phyloP scores from a whole-genome alignment of 2,329 filamentous ascomycete genomes.

The Sporothrix phasma region DNA sequence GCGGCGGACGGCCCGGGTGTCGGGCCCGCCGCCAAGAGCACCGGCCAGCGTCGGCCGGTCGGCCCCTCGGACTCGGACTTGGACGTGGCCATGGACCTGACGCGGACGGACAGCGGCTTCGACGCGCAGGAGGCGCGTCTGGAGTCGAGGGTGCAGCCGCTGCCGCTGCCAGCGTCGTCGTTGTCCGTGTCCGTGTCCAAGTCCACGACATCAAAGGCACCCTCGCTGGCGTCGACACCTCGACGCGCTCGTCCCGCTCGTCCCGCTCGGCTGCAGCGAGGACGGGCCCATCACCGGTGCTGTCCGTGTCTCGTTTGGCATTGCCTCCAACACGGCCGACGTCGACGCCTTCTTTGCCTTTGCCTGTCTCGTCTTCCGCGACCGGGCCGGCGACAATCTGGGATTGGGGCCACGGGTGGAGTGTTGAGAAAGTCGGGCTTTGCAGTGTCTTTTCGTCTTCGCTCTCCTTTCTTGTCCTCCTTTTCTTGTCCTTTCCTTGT shows the following conservation, averaged over 20 bases:
- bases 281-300: constrained; percentile 24
- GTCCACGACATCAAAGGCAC: not conserved
- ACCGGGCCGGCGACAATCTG: constrained; percentile 20
- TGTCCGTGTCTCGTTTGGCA: constrained; percentile 31
- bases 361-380: constrained; percentile 25
- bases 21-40: no score
- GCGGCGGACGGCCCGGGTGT: not conserved
- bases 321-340: constrained; percentile 28
- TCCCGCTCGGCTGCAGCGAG: not conserved
- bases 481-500: no score
- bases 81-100: not conserved
- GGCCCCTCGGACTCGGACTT: no score
- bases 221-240: not conserved
- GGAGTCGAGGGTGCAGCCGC: not conserved
- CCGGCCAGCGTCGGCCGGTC: no score
- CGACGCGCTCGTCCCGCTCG: not conserved
- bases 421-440: constrained; percentile 7
- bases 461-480: no score
- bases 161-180: not conserved
- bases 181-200: not conserved
- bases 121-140: not conserved
- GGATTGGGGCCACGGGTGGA: constrained; percentile 12
- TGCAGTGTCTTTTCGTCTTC: no score
- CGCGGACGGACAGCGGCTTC: not conserved
- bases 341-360: constrained; percentile 30